These are phyloP conservation scores for Betula pendula DNA, from an alignment of 306 rosid genomes.

Conservation along the genomic window DNA sequence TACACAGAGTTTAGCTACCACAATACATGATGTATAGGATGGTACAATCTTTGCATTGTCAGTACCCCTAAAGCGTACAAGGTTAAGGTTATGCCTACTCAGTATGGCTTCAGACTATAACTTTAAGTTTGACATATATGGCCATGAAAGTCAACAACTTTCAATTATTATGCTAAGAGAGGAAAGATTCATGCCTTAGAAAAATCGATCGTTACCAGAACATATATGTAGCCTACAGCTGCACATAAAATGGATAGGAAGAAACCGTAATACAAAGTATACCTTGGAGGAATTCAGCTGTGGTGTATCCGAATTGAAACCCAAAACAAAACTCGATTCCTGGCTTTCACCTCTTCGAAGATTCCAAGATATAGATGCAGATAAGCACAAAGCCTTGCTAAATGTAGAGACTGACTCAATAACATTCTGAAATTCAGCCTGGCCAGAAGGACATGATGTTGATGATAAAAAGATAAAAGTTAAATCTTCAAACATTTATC, in stretches of 20 bases:
- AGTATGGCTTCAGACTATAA: neutral
- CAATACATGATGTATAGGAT: neutral
- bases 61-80: conserved; percentile 11
- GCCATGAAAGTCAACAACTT: neutral
- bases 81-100: conserved; percentile 3
- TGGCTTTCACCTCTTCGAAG: conserved; percentile 62
- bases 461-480: neutral
- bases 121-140: neutral
- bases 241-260: conserved; percentile 22
- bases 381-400: conserved; percentile 64
- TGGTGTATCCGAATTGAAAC: conserved; percentile 67
- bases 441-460: conserved; percentile 20
- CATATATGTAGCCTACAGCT: neutral
- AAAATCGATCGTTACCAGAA: conserved; percentile 9
- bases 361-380: conserved; percentile 88
- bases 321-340: conserved; percentile 71
- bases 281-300: conserved; percentile 93
- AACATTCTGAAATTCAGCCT: conserved; percentile 96
- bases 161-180: conserved; percentile 6
- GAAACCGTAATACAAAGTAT: conserved; percentile 16
- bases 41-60: conserved; percentile 12
- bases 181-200: conserved; percentile 1
- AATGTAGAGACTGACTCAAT: conserved; percentile 71
- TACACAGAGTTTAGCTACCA: too few relatives aligned
- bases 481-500: neutral